These are phyloP conservation scores for Chenopodium suecicum DNA, from an alignment of 148 eudicot species.

Conservation along the genomic window DNA sequence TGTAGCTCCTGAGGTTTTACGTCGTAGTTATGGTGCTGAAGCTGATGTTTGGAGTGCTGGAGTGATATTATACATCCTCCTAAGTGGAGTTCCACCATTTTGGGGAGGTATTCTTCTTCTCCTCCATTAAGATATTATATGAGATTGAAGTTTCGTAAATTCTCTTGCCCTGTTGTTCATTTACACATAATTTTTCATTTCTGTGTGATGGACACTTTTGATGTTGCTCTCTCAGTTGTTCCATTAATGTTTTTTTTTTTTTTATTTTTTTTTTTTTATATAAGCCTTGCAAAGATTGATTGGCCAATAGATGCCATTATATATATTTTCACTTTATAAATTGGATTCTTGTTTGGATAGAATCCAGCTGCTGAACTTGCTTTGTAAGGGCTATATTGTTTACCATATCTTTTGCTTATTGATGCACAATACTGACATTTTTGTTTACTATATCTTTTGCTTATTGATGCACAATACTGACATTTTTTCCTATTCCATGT, in stretches of 20 bases:
- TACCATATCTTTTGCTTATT: background rate
- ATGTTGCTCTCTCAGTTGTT: background rate
- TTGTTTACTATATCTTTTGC: background rate
- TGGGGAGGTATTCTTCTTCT: slow-evolving; percentile 73
- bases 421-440: slow-evolving; percentile 11
- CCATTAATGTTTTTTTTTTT: background rate
- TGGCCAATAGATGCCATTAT: too few species aligned
- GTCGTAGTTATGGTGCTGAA: slow-evolving; percentile 77
- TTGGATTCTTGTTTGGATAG: background rate
- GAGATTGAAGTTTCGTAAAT: background rate
- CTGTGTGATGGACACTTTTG: background rate
- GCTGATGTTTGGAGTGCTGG: slow-evolving; percentile 99
- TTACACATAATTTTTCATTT: background rate
- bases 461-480: slow-evolving; percentile 14
- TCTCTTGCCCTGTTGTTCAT: background rate
- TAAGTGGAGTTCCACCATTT: slow-evolving; percentile 96
- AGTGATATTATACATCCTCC: slow-evolving; percentile 86
- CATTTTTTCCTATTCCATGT: slow-evolving; percentile 25
- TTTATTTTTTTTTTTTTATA: too few species aligned
- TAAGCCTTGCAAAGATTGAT: background rate
- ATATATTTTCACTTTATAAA: background rate
- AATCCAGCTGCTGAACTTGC: background rate
- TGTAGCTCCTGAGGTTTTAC: slow-evolving; percentile 96
- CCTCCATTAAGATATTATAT: background rate
- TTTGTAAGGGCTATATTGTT: background rate